Evolutionary conservation across 345 rosid species (phyloP).

Genomic region (Euphorbia pulcherrima): DNA sequence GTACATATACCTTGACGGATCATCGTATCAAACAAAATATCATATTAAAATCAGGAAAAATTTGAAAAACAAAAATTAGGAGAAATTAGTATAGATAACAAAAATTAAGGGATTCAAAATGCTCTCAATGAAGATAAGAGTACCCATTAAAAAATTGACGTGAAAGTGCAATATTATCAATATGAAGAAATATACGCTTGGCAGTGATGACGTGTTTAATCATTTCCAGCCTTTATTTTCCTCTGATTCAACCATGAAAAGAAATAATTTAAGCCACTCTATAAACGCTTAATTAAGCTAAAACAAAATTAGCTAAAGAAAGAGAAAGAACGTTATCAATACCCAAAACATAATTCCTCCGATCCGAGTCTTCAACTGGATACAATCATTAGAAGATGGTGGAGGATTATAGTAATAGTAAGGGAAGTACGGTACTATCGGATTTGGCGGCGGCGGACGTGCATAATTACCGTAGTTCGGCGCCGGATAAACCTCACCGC

Average conservation of each 20-base stretch:
- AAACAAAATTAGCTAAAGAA: neutral
- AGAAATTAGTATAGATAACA: too few species aligned
- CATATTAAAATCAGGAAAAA: too few species aligned
- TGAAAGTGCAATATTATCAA: neutral
- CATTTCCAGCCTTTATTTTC: neutral
- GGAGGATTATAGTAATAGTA: conserved; percentile 23
- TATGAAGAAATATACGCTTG: neutral
- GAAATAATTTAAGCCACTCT: neutral
- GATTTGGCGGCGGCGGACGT: conserved; percentile 30
- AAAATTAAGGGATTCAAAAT: too few species aligned
- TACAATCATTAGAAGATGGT: conserved; percentile 10
- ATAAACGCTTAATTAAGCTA: neutral
- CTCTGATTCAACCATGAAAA: neutral
- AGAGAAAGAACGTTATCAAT: neutral
- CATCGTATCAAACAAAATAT: too few species aligned
- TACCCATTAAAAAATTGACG: too few species aligned
- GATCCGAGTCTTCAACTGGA: neutral
- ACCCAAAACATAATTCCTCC: neutral
- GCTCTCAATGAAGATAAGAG: too few species aligned
- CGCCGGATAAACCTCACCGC: conserved; percentile 22
- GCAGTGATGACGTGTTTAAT: neutral
- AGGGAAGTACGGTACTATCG: conserved; percentile 26
- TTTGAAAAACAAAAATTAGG: too few species aligned
- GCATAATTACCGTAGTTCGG: conserved; percentile 15
- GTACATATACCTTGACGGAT: too few species aligned